phyloP scores from a whole-genome alignment of 306 rosid species.

The Vigna nakashimae region DNA sequence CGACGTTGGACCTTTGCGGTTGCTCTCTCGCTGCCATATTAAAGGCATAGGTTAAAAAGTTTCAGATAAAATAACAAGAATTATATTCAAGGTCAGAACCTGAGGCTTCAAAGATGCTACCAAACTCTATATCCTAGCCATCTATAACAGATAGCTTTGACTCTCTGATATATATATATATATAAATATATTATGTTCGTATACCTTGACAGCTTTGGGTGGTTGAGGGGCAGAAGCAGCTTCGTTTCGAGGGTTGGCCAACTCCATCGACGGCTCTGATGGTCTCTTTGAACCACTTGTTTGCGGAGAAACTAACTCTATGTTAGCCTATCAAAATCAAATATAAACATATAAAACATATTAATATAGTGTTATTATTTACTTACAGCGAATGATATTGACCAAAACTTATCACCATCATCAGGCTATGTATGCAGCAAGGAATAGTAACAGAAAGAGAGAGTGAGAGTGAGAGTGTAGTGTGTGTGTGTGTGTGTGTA shows the following conservation, averaged over 20 bases:
- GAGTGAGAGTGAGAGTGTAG: too few species aligned
- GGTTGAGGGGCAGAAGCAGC: constrained; percentile 56
- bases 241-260: constrained; percentile 64
- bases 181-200: not conserved
- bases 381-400: not conserved
- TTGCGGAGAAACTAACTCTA: constrained; percentile 61
- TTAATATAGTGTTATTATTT: not conserved
- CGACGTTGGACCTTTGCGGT: constrained; percentile 85
- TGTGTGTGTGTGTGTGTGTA: too few species aligned
- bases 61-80: not conserved
- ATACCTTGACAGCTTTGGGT: constrained; percentile 67
- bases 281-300: constrained; percentile 69
- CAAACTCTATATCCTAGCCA: constrained; percentile 24
- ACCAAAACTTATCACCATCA: not conserved
- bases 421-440: not conserved
- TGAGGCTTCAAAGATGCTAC: constrained; percentile 45
- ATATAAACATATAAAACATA: constrained; percentile 15
- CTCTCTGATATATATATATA: not conserved
- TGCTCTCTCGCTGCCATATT: constrained; percentile 65
- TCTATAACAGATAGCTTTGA: constrained; percentile 11
- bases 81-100: constrained; percentile 23
- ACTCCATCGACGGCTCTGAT: constrained; percentile 70
- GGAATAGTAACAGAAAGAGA: constrained; percentile 15
- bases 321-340: constrained; percentile 47
- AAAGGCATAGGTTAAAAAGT: constrained; percentile 16